These are phyloP conservation scores for Talaromyces liani DNA, from an alignment of 495 filamentous ascomycete genomes.

Conservation along the genomic window DNA sequence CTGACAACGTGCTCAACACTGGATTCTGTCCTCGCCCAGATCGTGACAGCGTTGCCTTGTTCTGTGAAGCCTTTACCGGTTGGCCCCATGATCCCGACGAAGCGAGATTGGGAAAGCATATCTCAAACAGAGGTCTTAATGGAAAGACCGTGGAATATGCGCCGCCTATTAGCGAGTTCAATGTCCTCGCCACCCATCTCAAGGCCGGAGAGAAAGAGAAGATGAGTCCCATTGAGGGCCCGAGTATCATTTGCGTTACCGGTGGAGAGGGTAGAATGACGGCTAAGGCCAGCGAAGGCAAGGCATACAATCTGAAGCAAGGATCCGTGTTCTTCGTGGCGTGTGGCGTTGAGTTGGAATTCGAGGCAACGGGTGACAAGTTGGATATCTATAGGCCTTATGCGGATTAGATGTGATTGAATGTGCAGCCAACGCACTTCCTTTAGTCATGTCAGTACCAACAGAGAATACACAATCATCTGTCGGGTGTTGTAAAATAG, in stretches of 20 bases:
- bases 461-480: not conserved
- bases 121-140: conserved; percentile 44
- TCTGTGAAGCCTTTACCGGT: conserved; percentile 54
- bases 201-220: conserved; percentile 49
- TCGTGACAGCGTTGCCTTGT: conserved; percentile 55
- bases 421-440: not conserved
- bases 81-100: conserved; percentile 48
- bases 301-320: conserved; percentile 47
- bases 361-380: conserved; percentile 34
- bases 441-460: not conserved
- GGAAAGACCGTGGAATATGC: conserved; percentile 55
- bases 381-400: conserved; percentile 52
- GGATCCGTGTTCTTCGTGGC: conserved; percentile 65
- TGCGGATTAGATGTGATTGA: conserved; percentile 31
- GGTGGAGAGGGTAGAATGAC: conserved; percentile 53
- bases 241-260: conserved; percentile 58
- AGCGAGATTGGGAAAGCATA: conserved; percentile 39
- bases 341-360: conserved; percentile 45
- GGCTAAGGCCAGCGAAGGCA: conserved; percentile 32
- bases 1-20: conserved; percentile 69
- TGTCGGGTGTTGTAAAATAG: not conserved
- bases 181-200: conserved; percentile 55
- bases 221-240: conserved; percentile 50
- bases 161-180: conserved; percentile 68
- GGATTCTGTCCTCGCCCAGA: conserved; percentile 65